A percentile compares a stretch with the other conserved stretches of the same genome.
These are phyloP conservation scores for Ormosia emarginata DNA, from an alignment of 306 rosid species.

Conservation along the genomic window DNA sequence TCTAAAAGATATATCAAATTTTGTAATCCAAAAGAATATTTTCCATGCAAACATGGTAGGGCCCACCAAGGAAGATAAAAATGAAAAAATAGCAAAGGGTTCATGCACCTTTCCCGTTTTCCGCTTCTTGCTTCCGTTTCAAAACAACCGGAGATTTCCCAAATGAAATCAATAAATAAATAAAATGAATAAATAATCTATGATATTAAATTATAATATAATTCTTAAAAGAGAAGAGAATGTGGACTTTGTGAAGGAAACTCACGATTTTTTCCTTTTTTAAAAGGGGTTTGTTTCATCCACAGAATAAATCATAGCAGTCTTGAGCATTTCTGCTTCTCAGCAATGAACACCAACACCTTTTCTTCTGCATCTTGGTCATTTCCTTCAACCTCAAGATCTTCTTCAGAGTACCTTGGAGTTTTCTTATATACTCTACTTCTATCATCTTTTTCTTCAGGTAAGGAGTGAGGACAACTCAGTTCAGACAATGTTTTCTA, in stretches of 20 bases:
- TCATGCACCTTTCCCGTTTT: conserved; percentile 41
- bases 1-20: too few species aligned
- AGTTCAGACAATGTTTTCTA: not conserved
- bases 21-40: too few species aligned
- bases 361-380: not conserved
- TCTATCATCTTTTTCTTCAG: conserved; percentile 19
- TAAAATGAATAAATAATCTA: not conserved
- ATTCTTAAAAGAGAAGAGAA: not conserved
- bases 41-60: not conserved
- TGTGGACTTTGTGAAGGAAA: not conserved
- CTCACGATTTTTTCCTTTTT: not conserved
- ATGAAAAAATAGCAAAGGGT: conserved; percentile 24
- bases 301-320: conserved; percentile 19
- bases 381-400: not conserved
- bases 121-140: conserved; percentile 19
- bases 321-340: not conserved
- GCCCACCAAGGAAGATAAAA: conserved; percentile 13
- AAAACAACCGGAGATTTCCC: conserved; percentile 15
- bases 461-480: conserved; percentile 1
- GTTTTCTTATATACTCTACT: not conserved
- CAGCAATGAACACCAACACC: conserved; percentile 17
- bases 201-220: not conserved
- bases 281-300: not conserved
- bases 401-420: not conserved
- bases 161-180: not conserved